These are phyloP conservation scores for Chrysoporthe cubensis DNA, from an alignment of 2,329 filamentous ascomycete genomes.

Conservation along the genomic window DNA sequence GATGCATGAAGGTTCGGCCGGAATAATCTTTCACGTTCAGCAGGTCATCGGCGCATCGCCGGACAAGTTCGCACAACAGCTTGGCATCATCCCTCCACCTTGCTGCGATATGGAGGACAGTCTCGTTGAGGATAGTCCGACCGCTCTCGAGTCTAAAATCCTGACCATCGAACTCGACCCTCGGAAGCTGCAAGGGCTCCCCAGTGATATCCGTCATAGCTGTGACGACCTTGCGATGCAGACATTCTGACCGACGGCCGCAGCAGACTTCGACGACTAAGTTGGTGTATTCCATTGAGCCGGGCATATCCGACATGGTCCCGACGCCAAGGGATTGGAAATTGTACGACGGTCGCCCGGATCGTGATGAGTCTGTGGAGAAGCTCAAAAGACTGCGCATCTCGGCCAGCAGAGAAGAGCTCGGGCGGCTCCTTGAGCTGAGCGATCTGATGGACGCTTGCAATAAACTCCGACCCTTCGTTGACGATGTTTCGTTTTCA, in stretches of 20 bases:
- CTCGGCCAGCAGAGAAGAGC: slow-evolving; percentile 8
- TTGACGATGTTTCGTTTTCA: background rate
- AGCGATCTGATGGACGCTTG: slow-evolving; percentile 4
- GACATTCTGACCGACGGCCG: slow-evolving; percentile 1
- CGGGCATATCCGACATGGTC: background rate
- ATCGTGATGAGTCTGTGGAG: background rate
- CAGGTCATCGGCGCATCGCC: slow-evolving; percentile 4
- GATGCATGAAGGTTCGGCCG: slow-evolving; percentile 2
- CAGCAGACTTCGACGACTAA: slow-evolving; percentile 9
- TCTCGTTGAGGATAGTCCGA: slow-evolving; percentile 8
- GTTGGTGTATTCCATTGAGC: slow-evolving; percentile 3
- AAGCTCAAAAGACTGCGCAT: slow-evolving; percentile 10
- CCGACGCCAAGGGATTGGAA: background rate
- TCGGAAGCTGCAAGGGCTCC: slow-evolving; percentile 2
- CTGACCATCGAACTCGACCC: background rate
- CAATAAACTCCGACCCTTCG: background rate
- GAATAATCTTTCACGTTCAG: slow-evolving; percentile 5
- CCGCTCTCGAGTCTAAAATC: slow-evolving; percentile 1
- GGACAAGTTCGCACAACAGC: background rate
- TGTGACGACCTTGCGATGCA: slow-evolving; percentile 9
- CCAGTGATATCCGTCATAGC: slow-evolving; percentile 4
- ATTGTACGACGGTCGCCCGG: slow-evolving; percentile 1
- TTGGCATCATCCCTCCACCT: background rate
- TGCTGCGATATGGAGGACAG: slow-evolving; percentile 6
- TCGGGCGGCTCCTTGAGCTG: slow-evolving; percentile 10